Evolutionary conservation across 169 alveolate species (phyloP).

Genomic region (Theileria parva): DNA sequence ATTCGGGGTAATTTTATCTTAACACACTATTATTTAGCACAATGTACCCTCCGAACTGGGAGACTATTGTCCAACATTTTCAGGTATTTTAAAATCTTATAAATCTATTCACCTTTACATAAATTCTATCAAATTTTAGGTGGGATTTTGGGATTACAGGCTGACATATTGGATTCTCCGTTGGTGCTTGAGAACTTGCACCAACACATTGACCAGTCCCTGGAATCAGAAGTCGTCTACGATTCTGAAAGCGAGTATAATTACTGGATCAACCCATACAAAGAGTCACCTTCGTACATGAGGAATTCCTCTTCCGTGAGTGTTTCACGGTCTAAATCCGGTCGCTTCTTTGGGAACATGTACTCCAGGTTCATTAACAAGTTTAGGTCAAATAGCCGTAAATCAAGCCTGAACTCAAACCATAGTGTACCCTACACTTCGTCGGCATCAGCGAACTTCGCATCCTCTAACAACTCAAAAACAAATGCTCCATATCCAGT

Average conservation of each 20-base stretch:
- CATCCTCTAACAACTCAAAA: background rate
- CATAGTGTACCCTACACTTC: background rate
- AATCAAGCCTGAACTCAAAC: background rate
- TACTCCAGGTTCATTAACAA: background rate
- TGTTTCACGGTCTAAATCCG: background rate
- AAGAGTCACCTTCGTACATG: background rate
- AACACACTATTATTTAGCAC: background rate
- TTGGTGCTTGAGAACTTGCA: background rate
- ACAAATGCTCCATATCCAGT: background rate
- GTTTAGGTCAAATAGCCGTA: background rate
- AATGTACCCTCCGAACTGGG: slow-evolving; percentile 56
- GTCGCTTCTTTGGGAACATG: background rate
- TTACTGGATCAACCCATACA: slow-evolving; percentile 5
- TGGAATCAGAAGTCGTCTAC: background rate
- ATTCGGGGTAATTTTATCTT: slow-evolving; percentile 27
- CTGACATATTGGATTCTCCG: slow-evolving; percentile 48
- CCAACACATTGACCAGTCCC: background rate
- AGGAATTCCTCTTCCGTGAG: background rate
- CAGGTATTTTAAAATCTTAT: slow-evolving; percentile 27
- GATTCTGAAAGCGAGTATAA: slow-evolving; percentile 10
- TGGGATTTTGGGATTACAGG: slow-evolving; percentile 58
- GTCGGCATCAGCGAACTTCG: background rate
- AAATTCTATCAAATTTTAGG: slow-evolving; percentile 7
- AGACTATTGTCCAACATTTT: slow-evolving; percentile 65
- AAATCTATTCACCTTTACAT: background rate